Conservation (phyloP, 169 alveolate species). For the Plasmodium falciparum region DNA sequence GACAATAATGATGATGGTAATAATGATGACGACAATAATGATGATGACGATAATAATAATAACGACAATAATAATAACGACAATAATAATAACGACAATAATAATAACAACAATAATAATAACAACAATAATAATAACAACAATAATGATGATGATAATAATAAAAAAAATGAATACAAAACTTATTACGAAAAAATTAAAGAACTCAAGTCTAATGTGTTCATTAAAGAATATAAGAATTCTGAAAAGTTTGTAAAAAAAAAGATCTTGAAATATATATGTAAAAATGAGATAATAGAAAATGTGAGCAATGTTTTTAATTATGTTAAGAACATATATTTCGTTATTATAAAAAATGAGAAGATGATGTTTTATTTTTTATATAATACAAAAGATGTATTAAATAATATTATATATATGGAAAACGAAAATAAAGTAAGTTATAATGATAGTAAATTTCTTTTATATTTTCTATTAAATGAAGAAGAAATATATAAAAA, state of each 20-base stretch:
- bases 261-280: conserved; percentile 44
- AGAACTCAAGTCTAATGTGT: conserved; percentile 25
- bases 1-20: neutral
- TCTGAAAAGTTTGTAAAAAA: conserved; percentile 36
- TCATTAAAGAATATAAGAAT: conserved; percentile 20
- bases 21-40: neutral
- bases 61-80: conserved; percentile 4
- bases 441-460: conserved; percentile 26
- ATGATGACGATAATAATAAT: conserved; percentile 1
- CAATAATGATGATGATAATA: neutral
- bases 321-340: conserved; percentile 41
- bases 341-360: conserved; percentile 31
- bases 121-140: neutral
- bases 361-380: conserved; percentile 27
- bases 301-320: conserved; percentile 12
- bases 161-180: conserved; percentile 22
- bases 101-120: neutral
- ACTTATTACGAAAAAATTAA: conserved; percentile 22
- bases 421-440: conserved; percentile 21
- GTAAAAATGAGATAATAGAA: conserved; percentile 28
- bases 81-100: neutral
- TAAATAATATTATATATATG: conserved; percentile 28
- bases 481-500: conserved; percentile 39
- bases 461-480: conserved; percentile 22
- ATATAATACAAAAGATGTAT: conserved; percentile 30